These are phyloP conservation scores for Trichoderma lentiforme DNA, from an alignment of 2,329 filamentous ascomycete species.

Conservation along the genomic window DNA sequence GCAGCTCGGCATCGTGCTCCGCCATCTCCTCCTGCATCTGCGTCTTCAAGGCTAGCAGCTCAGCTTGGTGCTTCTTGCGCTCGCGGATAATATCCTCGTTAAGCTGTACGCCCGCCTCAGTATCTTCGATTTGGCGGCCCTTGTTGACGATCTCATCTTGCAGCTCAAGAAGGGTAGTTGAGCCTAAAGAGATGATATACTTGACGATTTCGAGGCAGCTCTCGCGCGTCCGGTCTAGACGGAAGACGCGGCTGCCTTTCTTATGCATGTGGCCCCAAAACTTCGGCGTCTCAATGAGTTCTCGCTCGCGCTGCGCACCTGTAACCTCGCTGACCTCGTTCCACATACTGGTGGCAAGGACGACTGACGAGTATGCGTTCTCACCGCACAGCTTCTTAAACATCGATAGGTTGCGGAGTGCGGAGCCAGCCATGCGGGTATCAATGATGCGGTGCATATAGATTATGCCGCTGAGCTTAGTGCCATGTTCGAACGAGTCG, in stretches of 20 bases:
- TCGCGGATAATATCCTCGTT: neutral
- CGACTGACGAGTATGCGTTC: neutral
- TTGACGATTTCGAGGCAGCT: neutral
- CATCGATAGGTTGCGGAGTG: neutral
- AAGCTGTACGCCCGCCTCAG: neutral
- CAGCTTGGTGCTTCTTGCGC: neutral
- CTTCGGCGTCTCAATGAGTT: neutral
- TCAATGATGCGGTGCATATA: neutral
- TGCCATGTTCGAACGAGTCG: accelerated
- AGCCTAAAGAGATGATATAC: neutral
- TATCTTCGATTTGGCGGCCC: neutral
- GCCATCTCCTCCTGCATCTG: neutral
- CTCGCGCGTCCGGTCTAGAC: neutral
- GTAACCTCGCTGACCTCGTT: accelerated
- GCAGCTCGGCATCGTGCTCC: neutral
- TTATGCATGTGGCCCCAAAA: neutral
- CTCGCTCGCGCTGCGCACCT: neutral
- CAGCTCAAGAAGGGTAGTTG: neutral
- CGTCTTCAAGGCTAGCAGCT: neutral
- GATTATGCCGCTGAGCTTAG: neutral
- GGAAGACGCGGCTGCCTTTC: neutral
- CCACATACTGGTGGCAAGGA: neutral
- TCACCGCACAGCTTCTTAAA: neutral
- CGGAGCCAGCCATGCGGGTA: neutral
- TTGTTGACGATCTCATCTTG: neutral